Base-by-base conservation (phyloP, 2,329 filamentous ascomycete genomes). In the Nakataea oryzae region DNA sequence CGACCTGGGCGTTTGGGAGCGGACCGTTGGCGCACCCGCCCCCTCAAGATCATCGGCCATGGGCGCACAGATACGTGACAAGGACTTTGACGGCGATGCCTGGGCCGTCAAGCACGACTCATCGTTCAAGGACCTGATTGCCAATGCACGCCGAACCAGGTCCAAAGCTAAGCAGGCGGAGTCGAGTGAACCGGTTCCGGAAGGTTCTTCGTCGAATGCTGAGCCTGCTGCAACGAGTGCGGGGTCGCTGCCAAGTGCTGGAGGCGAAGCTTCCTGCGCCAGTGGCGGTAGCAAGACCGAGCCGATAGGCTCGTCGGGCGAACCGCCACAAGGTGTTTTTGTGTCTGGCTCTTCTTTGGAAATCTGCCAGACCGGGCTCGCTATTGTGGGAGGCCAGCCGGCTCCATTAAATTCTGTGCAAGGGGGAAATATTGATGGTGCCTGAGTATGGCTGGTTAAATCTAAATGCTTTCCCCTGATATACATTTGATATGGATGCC, bases 1-100 rank as follows among this genome's bases (percentile, higher is more conserved):
- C 17, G 93, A 97, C 64, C 74, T 99, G 14, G 89, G 93, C 27
- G 75, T 84, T 1, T 97, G 95, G 93, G 95, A 99, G 74, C 82
- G 86, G 57, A 93, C 89, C 0, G 86, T 96, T 65, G 90, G 91
- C 11, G 83, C 84, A 8, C 74, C 60, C 3, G 60, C 60, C 2
- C 60, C 60, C 8, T 61, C 60, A 70, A 71, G 1, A 68, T 67
- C 17, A 62, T 64, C 56, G 64, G 73, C 26, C n/a, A 67, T 72
- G 14, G 75, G 72, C 55, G 75, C 73, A 61, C 81, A 76, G 75
- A 82, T 97, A 63, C 93, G 90, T 78, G 87, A 88, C 67, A 97
- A 96, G 71, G 89, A 95, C 64, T 97, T 97, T 70, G 90, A 96
- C 71, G 86, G 86, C 3, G 80, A 81, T 1, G 87, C 85, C 0